Conservation (phyloP, 2,329 filamentous ascomycete species). For the Talaromyces sp. region DNA sequence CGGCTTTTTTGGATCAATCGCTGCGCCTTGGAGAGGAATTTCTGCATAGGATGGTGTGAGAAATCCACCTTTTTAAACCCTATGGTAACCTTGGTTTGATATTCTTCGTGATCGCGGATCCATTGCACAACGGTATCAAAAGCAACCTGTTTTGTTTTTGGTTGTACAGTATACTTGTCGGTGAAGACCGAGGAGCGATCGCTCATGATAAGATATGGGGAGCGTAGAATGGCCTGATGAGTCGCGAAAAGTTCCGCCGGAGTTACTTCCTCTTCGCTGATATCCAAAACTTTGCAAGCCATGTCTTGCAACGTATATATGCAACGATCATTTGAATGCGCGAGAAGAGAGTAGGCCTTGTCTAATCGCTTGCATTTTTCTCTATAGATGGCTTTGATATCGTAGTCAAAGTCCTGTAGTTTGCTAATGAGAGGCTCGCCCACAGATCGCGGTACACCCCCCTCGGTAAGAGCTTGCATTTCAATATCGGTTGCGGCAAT, state of each 20-base stretch:
- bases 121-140: constrained; percentile 51
- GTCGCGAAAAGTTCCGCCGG: constrained; percentile 31
- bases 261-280: constrained; percentile 25
- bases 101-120: constrained; percentile 50
- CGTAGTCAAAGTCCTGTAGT: constrained; percentile 30
- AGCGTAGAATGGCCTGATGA: constrained; percentile 27
- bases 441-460: constrained; percentile 36
- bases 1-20: constrained; percentile 39
- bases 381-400: constrained; percentile 31
- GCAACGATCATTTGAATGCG: constrained; percentile 31
- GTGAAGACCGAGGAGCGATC: constrained; percentile 31
- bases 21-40: constrained; percentile 43
- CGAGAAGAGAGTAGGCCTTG: constrained; percentile 33
- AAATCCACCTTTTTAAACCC: constrained; percentile 20
- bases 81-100: constrained; percentile 24
- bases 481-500: constrained; percentile 22
- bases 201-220: constrained; percentile 31
- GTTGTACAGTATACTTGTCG: constrained; percentile 46
- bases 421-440: constrained; percentile 32
- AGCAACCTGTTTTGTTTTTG: constrained; percentile 45
- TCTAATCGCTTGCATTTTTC: constrained; percentile 30
- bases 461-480: constrained; percentile 35
- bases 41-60: constrained; percentile 34
- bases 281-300: constrained; percentile 28
- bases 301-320: constrained; percentile 35